These are phyloP conservation scores for Phytopythium cucurbitacearum DNA, from an alignment of 352 stramenopile species.

Conservation along the genomic window DNA sequence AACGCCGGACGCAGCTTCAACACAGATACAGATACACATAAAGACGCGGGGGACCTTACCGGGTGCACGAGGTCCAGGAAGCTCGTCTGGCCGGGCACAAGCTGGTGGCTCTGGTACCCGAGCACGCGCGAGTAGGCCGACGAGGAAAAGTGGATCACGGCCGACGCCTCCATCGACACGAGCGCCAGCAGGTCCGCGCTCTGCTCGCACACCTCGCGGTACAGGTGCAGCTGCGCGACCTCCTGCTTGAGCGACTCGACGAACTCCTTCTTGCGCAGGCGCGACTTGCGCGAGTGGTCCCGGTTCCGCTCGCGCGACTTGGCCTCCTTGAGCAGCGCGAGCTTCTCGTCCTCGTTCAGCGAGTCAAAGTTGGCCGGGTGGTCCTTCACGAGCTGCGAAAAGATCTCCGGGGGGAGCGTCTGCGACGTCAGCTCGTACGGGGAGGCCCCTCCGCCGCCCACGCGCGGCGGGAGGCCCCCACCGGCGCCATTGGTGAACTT, in stretches of 20 bases:
- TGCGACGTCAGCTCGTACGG: constrained; percentile 58
- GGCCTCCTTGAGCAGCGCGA: constrained; percentile 76
- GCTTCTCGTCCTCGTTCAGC: constrained; percentile 76
- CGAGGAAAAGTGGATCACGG: constrained; percentile 65
- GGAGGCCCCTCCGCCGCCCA: constrained; percentile 11
- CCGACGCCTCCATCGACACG: constrained; percentile 53
- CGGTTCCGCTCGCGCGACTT: constrained; percentile 91
- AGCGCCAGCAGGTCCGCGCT: constrained; percentile 77
- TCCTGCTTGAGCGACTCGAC: constrained; percentile 92
- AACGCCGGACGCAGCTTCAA: not conserved
- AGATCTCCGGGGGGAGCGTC: constrained; percentile 74
- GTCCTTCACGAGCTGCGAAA: constrained; percentile 82
- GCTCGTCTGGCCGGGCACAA: constrained; percentile 67
- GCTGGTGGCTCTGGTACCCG: constrained; percentile 72
- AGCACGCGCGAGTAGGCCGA: constrained; percentile 67
- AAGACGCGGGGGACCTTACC: constrained; percentile 24
- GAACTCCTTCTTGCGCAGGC: constrained; percentile 93
- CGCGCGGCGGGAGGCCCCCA: constrained; percentile 12
- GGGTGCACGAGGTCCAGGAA: constrained; percentile 84
- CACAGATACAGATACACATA: not conserved
- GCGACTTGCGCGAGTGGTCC: constrained; percentile 94
- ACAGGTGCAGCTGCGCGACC: constrained; percentile 79
- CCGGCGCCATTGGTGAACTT: constrained; percentile 11
- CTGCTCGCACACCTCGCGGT: constrained; percentile 83
- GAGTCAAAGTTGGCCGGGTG: constrained; percentile 72